Evolutionary conservation across 257 asterid genomes (phyloP).

Genomic region (Paulownia fortunei): DNA sequence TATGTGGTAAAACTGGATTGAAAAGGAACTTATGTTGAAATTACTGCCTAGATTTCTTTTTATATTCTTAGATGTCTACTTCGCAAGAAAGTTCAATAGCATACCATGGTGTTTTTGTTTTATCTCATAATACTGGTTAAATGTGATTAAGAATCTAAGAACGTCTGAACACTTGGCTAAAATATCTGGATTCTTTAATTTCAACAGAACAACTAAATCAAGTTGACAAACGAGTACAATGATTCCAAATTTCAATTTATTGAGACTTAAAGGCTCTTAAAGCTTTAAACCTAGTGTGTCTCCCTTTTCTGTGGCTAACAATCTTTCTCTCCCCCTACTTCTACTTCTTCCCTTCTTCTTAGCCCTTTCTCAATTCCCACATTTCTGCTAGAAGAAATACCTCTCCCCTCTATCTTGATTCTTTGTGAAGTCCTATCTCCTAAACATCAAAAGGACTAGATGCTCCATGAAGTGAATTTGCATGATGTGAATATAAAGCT

Average conservation of each 20-base stretch:
- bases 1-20: background rate
- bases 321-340: background rate
- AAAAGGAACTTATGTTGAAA: background rate
- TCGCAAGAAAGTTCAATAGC: background rate
- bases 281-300: background rate
- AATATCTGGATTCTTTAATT: background rate
- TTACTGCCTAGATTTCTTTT: background rate
- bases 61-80: background rate
- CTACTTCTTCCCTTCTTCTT: background rate
- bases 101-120: background rate
- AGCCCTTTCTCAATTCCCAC: background rate
- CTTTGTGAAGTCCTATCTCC: background rate
- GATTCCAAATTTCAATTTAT: background rate
- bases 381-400: background rate
- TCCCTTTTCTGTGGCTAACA: background rate
- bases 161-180: background rate
- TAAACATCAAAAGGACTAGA: constrained; percentile 3
- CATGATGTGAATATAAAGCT: background rate
- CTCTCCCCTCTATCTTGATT: background rate
- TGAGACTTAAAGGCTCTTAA: background rate
- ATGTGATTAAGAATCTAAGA: background rate
- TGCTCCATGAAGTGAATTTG: constrained; percentile 8
- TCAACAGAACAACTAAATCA: background rate
- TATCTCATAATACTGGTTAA: background rate
- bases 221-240: background rate